phyloP scores from a whole-genome alignment of 257 asterid species.

The Marsdenia floribunda region DNA sequence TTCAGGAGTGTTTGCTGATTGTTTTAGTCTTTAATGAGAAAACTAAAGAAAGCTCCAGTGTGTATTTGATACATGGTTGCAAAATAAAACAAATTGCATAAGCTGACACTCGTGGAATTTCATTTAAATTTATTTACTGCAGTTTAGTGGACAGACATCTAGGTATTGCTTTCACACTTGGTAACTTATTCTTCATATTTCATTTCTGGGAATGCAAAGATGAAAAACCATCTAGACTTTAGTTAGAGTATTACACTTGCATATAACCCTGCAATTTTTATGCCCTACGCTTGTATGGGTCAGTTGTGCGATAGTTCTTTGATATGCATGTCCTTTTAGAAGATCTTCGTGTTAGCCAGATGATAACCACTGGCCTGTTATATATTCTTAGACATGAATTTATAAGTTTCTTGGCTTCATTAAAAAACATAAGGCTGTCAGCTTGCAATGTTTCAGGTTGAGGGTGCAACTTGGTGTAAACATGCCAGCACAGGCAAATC shows the following conservation, averaged over 20 bases:
- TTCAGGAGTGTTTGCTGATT: not conserved
- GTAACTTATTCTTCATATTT: not conserved
- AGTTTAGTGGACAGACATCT: not conserved
- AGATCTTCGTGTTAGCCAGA: not conserved
- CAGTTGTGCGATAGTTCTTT: not conserved
- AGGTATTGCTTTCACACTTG: not conserved
- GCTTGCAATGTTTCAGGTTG: conserved; percentile 42
- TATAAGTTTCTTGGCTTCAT: not conserved
- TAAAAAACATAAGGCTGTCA: not conserved
- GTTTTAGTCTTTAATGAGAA: not conserved
- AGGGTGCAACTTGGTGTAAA: conserved; percentile 93
- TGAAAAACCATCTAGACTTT: not conserved
- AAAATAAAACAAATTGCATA: not conserved
- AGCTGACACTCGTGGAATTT: not conserved
- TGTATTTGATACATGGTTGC: not conserved
- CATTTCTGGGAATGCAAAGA: not conserved
- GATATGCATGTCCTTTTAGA: not conserved
- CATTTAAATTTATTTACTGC: not conserved
- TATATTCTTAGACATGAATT: not conserved
- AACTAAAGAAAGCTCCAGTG: too few species aligned
- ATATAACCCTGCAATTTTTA: not conserved
- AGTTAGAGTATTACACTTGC: not conserved
- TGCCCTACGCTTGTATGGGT: not conserved
- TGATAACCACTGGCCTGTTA: not conserved
- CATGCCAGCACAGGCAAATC: conserved; percentile 97